Conservation (phyloP, 2,329 filamentous ascomycete species). For the Fusarium zealandicum region DNA sequence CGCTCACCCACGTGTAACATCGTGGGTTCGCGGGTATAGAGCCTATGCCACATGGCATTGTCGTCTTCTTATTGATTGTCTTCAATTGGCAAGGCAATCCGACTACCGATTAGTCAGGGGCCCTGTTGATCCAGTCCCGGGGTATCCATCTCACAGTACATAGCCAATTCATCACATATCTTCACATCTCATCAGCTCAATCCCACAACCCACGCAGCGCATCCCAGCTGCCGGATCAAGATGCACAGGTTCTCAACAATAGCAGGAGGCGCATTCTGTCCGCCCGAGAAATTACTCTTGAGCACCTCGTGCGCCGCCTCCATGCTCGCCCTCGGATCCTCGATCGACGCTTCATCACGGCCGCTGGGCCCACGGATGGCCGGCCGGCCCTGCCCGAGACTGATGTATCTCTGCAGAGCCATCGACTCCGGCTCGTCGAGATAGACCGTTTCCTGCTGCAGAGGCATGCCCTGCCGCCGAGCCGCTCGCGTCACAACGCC, state of each 20-base stretch:
- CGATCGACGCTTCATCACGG: conserved; percentile 52
- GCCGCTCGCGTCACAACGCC: conserved; percentile 62
- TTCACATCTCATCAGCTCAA: conserved; percentile 35
- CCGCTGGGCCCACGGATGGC: conserved; percentile 52
- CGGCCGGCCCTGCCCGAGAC: conserved; percentile 61
- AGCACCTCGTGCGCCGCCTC: conserved; percentile 64
- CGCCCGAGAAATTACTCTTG: conserved; percentile 56
- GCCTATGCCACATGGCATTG: background rate
- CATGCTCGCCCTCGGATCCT: conserved; percentile 66
- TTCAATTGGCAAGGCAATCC: too few relatives aligned
- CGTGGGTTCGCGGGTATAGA: too few relatives aligned
- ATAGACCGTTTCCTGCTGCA: conserved; percentile 54
- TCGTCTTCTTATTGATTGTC: background rate
- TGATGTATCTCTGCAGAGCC: conserved; percentile 64
- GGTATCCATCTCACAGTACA: background rate
- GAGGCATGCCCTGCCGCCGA: conserved; percentile 41
- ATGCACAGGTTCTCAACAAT: conserved; percentile 73
- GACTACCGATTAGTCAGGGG: too few relatives aligned
- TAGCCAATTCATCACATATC: background rate
- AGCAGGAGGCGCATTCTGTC: conserved; percentile 58
- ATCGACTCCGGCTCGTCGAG: conserved; percentile 64
- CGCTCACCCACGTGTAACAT: conserved; percentile 5
- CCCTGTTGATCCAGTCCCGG: background rate
- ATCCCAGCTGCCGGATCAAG: conserved; percentile 67
- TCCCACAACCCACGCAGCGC: conserved; percentile 54